Evolutionary conservation across 345 rosid genomes (phyloP), one percentile per base, ranked within the genome.

Genomic region (Stellera chamaejasme): DNA sequence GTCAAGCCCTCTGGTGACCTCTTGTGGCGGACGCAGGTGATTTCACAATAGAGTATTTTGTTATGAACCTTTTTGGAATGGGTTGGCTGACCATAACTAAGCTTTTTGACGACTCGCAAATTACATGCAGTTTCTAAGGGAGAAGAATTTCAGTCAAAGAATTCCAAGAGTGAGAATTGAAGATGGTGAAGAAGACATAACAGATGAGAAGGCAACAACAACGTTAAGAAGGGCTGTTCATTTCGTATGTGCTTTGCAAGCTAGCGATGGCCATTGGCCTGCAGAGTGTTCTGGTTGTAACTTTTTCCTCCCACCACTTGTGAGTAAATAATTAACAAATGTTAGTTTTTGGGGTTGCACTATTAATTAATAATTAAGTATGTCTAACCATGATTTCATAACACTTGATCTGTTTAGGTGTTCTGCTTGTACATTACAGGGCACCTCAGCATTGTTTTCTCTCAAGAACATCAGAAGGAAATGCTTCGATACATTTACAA

Each of bases 241-340:
- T 55, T 71, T 79, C 69, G 71, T 75, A 65, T 73, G 81, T 10
- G 71, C 69, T 9, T 72, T 79, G 59, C 84, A 79, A 54, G 73
- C 79, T 8, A 65, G 62, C 39, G 82, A 79, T 56, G 84, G 84
- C 26, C 82, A 79, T 60, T 79, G 84, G 84, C 84, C 81, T 11
- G 82, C 82, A n/a, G 84, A 79, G 66, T 73, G 71, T 44, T 72
- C 82, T 43, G 84, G 84, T 28, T 77, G 79, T 0, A 68, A 75
- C 65, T 79, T 79, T 69, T 77, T 77, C 55, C 71, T 79, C 63
- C 84, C 84, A 50, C 84, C 84, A 9, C 27, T 71, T 55, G 79
- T 75, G 45, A 52, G 70, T 51, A 67, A 72, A 54, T 68, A 10
- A n/a, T n/a, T n/a, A n/a, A 66, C 68, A 43, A 48, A 28, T 54